Conservation (phyloP, 2,329 filamentous ascomycete genomes). For the Atkinsonella texensis region DNA sequence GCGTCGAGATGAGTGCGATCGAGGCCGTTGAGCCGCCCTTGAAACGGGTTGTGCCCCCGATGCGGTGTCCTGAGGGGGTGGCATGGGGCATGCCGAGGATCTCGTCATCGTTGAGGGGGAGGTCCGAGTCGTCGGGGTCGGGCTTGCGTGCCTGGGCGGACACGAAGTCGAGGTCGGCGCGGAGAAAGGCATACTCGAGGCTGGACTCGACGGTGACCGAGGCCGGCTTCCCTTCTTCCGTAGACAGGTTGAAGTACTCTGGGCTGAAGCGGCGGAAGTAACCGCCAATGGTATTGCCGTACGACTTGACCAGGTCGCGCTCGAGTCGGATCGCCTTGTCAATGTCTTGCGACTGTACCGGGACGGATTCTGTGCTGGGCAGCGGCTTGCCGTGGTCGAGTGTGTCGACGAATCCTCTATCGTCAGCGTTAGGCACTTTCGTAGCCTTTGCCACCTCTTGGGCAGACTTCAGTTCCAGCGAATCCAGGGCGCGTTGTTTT, state of each 20-base stretch:
- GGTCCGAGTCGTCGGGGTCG: conserved; percentile 63
- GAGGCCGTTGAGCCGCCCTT: conserved; percentile 90
- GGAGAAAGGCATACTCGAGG: conserved; percentile 83
- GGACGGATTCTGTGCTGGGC: conserved; percentile 29
- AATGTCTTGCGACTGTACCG: conserved; percentile 40
- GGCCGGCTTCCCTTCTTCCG: conserved; percentile 17
- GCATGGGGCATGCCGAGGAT: conserved; percentile 54
- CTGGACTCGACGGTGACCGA: conserved; percentile 60
- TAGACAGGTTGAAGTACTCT: conserved; percentile 50
- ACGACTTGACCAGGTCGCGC: conserved; percentile 58
- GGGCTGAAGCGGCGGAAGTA: conserved; percentile 91
- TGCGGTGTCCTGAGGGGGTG: conserved; percentile 44
- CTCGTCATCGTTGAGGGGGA: conserved; percentile 74
- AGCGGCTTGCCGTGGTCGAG: conserved; percentile 25
- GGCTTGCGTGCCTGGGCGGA: conserved; percentile 75
- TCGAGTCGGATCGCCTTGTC: conserved; percentile 57
- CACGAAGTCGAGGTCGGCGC: conserved; percentile 90
- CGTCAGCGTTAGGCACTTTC: conserved; percentile 19
- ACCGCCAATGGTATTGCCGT: conserved; percentile 77
- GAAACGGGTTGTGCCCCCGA: conserved; percentile 69
- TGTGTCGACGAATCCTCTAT: conserved; percentile 20
- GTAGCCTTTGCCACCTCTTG: conserved; percentile 31
- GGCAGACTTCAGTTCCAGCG: conserved; percentile 37
- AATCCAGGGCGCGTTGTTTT: conserved; percentile 16
- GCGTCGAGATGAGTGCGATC: conserved; percentile 80